These are phyloP conservation scores for Macrolepiota albuminosa DNA, from an alignment of 768 basidiomycete species.

Conservation along the genomic window DNA sequence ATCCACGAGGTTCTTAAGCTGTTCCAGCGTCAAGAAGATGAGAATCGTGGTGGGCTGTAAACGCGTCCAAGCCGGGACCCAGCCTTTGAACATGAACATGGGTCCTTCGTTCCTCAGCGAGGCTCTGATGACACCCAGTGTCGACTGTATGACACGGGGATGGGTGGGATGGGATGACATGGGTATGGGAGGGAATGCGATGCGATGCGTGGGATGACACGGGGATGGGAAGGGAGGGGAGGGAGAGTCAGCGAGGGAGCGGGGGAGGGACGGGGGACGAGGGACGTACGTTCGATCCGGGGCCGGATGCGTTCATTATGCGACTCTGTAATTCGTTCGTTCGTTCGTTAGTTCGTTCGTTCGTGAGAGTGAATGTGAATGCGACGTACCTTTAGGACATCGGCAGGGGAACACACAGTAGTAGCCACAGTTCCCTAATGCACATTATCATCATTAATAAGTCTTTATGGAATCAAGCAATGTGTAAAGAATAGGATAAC, in stretches of 20 bases:
- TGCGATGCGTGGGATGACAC: too few species aligned
- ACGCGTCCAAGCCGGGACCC: constrained; percentile 84
- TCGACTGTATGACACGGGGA: constrained; percentile 40
- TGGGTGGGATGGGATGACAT: too few species aligned
- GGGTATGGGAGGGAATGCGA: too few species aligned
- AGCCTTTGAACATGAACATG: constrained; percentile 92
- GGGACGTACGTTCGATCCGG: constrained; percentile 63
- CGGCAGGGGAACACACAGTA: constrained; percentile 85
- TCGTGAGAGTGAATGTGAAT: neutral
- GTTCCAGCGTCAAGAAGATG: constrained; percentile 82
- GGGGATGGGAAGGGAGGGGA: too few species aligned
- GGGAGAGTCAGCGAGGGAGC: neutral
- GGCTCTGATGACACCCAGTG: constrained; percentile 60
- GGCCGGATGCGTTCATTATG: constrained; percentile 86
- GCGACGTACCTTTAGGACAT: constrained; percentile 66
- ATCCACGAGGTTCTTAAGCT: constrained; percentile 71
- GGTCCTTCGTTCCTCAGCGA: constrained; percentile 72
- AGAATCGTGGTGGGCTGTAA: constrained; percentile 86
- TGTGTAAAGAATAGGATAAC: constrained; percentile 13
- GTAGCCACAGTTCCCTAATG: constrained; percentile 80
- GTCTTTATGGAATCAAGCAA: too few species aligned
- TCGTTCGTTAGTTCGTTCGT: neutral
- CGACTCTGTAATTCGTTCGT: constrained; percentile 44
- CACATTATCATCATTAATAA: too few species aligned
- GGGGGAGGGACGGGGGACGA: neutral